Percentiles rank a stretch among this genome's conserved stretches.
Conservation (phyloP, 768 basidiomycete genomes). For the Baorangia bicolor region DNA sequence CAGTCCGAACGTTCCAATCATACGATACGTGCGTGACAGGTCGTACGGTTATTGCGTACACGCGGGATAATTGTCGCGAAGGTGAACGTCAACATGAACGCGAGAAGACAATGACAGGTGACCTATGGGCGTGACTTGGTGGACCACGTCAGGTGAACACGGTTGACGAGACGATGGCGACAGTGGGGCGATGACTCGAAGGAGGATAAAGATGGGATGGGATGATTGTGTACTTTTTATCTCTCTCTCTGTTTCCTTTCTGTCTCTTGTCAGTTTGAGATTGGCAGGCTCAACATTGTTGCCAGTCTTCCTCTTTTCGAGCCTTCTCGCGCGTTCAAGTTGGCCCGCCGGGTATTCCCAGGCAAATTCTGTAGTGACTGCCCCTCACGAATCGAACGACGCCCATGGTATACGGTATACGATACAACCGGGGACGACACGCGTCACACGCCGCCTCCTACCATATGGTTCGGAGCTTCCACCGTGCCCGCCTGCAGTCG, state of each 20-base stretch:
- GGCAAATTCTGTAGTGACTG: background rate
- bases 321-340: background rate
- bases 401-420: too few relatives aligned
- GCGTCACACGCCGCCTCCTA: too few relatives aligned
- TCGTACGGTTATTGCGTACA: background rate
- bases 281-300: background rate
- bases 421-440: background rate
- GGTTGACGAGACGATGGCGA: constrained; percentile 6
- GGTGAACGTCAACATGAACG: background rate
- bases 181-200: constrained; percentile 10
- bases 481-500: background rate
- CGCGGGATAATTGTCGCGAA: background rate
- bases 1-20: background rate
- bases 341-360: background rate
- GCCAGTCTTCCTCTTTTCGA: background rate
- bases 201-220: constrained; percentile 12
- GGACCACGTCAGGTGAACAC: constrained; percentile 18
- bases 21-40: background rate
- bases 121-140: background rate
- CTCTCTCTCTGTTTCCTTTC: background rate
- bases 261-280: background rate
- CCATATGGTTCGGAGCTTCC: background rate
- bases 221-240: background rate
- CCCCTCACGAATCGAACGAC: background rate
- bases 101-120: constrained; percentile 14